Conservation (phyloP, 2,329 filamentous ascomycete species). For the Camillea tinctor region DNA sequence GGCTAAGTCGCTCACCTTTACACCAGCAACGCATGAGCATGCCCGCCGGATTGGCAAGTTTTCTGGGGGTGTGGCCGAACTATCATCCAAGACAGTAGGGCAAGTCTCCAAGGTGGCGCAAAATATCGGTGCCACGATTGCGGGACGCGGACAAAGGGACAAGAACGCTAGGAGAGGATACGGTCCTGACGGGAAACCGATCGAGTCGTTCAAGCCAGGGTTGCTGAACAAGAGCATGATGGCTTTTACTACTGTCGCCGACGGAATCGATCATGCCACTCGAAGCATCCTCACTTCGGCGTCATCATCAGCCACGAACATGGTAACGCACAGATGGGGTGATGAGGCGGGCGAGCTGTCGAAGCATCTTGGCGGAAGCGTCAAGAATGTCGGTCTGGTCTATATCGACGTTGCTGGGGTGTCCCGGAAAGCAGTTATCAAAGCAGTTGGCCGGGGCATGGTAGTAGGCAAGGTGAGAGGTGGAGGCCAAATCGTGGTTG, state of each 20-base stretch:
- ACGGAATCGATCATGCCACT: conserved; percentile 87
- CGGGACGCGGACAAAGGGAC: conserved; percentile 56
- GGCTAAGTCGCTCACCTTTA: conserved; percentile 82
- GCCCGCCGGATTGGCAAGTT: conserved; percentile 89
- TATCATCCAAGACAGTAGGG: conserved; percentile 85
- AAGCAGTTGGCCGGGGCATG: conserved; percentile 96
- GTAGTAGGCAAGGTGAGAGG: conserved; percentile 78
- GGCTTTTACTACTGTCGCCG: conserved; percentile 90
- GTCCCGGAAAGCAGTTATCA: conserved; percentile 83
- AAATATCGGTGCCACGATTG: conserved; percentile 77
- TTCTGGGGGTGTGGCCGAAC: conserved; percentile 71
- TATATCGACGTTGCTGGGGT: conserved; percentile 97
- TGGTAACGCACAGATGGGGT: conserved; percentile 89
- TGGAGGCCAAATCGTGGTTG: conserved; percentile 71
- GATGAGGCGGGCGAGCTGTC: conserved; percentile 79
- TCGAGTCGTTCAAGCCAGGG: conserved; percentile 77
- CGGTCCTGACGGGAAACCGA: conserved; percentile 67
- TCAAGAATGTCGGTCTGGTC: conserved; percentile 95
- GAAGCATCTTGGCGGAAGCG: conserved; percentile 72
- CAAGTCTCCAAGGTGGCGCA: conserved; percentile 82
- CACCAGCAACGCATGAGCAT: conserved; percentile 76
- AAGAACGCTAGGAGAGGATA: conserved; percentile 58
- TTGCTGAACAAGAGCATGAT: conserved; percentile 95
- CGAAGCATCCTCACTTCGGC: conserved; percentile 73
- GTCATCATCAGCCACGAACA: conserved; percentile 75